These are phyloP conservation scores for Hirschfeldia incana DNA, from an alignment of 345 rosid species.

Conservation along the genomic window DNA sequence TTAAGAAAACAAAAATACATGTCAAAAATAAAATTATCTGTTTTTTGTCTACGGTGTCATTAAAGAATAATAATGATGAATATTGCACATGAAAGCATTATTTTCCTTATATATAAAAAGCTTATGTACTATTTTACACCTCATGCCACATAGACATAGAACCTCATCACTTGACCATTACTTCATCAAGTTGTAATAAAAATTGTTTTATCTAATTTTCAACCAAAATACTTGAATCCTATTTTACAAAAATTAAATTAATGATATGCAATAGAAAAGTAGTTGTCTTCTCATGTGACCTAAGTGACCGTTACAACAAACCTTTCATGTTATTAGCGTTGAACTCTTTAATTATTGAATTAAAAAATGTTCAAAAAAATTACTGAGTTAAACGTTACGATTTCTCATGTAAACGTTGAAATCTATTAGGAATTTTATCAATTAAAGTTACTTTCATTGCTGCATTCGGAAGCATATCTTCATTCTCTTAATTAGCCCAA, in stretches of 20 bases:
- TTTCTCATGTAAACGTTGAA: slow-evolving; percentile 6
- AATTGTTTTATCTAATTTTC: neutral
- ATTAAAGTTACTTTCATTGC: neutral
- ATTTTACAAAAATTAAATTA: neutral
- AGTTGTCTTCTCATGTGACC: neutral
- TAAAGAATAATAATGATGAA: slow-evolving; percentile 23
- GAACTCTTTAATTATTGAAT: neutral
- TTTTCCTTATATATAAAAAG: slow-evolving; percentile 3
- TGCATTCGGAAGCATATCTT: neutral
- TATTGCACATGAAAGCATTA: slow-evolving; percentile 36
- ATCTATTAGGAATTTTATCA: neutral
- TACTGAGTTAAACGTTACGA: slow-evolving; percentile 18
- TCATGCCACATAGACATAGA: slow-evolving; percentile 28
- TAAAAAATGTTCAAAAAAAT: neutral
- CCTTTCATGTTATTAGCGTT: slow-evolving; percentile 19
- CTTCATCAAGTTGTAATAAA: slow-evolving; percentile 5
- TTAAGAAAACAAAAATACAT: too few species aligned
- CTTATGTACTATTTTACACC: slow-evolving; percentile 33
- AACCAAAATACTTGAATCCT: neutral
- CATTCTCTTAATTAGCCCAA: neutral
- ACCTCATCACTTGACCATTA: slow-evolving; percentile 30
- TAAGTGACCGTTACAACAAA: slow-evolving; percentile 36
- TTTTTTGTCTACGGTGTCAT: slow-evolving; percentile 2
- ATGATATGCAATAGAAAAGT: neutral
- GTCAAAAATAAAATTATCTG: neutral